Conservation (phyloP, 768 basidiomycete genomes). For the Leccinum uliginosum region DNA sequence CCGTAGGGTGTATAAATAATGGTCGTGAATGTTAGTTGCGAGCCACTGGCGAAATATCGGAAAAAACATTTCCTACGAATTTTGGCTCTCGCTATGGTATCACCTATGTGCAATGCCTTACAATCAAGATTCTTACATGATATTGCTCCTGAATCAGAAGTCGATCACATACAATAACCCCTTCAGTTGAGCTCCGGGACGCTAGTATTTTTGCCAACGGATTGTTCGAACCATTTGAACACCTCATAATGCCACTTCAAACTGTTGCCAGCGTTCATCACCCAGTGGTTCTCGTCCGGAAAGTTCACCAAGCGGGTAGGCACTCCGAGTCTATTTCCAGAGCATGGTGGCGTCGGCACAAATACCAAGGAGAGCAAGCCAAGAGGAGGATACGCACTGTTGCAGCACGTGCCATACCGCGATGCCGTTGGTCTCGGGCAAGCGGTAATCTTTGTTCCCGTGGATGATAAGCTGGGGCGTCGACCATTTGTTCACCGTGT, state of each 20-base stretch:
- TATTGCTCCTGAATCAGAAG: neutral
- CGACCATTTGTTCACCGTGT: constrained; percentile 80
- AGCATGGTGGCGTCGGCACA: neutral
- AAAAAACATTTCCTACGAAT: constrained; percentile 6
- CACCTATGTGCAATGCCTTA: constrained; percentile 2
- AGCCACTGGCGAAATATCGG: neutral
- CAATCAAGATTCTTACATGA: constrained; percentile 1
- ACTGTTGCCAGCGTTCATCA: constrained; percentile 75
- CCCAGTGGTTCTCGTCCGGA: constrained; percentile 94
- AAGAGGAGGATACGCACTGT: constrained; percentile 47
- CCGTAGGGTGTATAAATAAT: too few relatives aligned
- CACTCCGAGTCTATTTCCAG: constrained; percentile 50
- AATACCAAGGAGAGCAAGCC: neutral
- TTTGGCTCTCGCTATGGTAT: neutral
- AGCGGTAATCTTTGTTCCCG: constrained; percentile 82
- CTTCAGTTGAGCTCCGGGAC: constrained; percentile 11
- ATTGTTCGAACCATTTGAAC: constrained; percentile 82
- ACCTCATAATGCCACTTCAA: constrained; percentile 96
- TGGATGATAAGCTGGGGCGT: constrained; percentile 88
- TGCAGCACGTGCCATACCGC: constrained; percentile 82
- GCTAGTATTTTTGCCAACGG: constrained; percentile 38
- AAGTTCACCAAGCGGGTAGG: constrained; percentile 78
- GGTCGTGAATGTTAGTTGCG: too few relatives aligned
- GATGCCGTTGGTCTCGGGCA: constrained; percentile 83
- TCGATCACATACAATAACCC: neutral